Base-by-base conservation (phyloP, 495 filamentous ascomycete genomes). In the Eremomyces bilateralis region DNA sequence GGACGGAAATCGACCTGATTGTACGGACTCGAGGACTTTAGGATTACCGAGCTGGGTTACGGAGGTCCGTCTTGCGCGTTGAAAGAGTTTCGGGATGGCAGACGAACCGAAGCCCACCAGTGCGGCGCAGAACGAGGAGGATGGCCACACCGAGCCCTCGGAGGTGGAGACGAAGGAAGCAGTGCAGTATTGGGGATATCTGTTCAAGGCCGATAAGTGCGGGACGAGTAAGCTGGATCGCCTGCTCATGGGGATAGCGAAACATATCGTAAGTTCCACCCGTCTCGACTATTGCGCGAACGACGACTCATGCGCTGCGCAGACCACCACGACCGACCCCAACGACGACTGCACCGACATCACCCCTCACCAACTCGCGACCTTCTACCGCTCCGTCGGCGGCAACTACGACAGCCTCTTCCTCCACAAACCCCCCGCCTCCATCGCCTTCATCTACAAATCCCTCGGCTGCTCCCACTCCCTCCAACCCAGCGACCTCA, bases 391-490 rank as follows among this genome's bases (percentile, higher is more conserved):
- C 42, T 62, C 68, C 27, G 77, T 91, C 20, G 83, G 82, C 38
- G 83, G 85, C 25, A 74, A 94, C 52, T 93, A 82, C 52, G 85
- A 97, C 49, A 58, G 65, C 6, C 61, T 97, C 27, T 95, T 97
- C 49, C 61, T 88, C 31, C 64, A 75, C 5, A 81, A 76, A n/a
- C 72, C 76, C 21, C 51, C 67, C 16, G 53, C 68, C 15, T 71
- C 73, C 22, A 67, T 97, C 18, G 84, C 83, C 17, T 85, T 77
- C 48, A 90, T 95, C 35, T 97, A 91, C 57, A 78, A 80, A 46
- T 80, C 76, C 2, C 60, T 92, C 20, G 90, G 84, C 32, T 94
- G 88, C 53, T 77, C 81, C 40, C 56, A 59, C 37, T 53, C 47
- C 18, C 33, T 59, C 11, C 56, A 59, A 38, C 56, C 56, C 5